Base-by-base conservation (phyloP, 257 asterid genomes). In the Parsonsia alboflavescens region DNA sequence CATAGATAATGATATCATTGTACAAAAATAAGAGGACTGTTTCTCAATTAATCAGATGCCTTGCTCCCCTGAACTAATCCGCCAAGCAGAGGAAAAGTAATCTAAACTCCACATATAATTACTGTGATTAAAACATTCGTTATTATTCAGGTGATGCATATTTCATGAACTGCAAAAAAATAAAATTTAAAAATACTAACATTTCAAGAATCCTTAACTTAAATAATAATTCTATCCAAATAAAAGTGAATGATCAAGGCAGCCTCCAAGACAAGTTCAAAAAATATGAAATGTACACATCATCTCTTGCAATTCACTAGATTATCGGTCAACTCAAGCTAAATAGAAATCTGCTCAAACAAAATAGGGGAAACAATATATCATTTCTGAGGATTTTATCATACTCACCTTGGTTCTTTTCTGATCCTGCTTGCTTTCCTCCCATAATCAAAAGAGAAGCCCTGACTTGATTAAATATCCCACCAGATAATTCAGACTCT, bases 331-430 rank as follows among this genome's bases (percentile, higher is more conserved):
- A 48, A 48, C 52, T 48, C 16, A 48, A 10, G 11, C 52, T 9
- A 13, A 48, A 50, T 50, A 13, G 56, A 52, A 63, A 63, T 28
- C 10, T 62, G 12, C 45, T 36, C 69, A 7, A 4, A 16, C 69
- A 19, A 63, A 63, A 63, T 36, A 63, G 26, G 36, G 15, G 13
- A 4, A 2, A 36, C 5, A 36, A 36, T 22, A 22, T 22, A 57
- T 36, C 21, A 44, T n/a, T 30, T n/a, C 11, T 6, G 9, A 71
- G 17, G 28, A 71, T 52, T 30, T 65, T 10, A 15, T 39, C 66
- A 61, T 28, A 80, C 84, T 81, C 68, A 82, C 89, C 24, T 11
- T 22, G 33, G 7, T 46, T 49, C 61, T 49, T 63, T 58, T 24
- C 36, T 41, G 46, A 79, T 33, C 57, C 65, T 0, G 26, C 71